Evolutionary conservation across 768 basidiomycete genomes (phyloP).

Genomic region (Pleurotus cornucopiae): DNA sequence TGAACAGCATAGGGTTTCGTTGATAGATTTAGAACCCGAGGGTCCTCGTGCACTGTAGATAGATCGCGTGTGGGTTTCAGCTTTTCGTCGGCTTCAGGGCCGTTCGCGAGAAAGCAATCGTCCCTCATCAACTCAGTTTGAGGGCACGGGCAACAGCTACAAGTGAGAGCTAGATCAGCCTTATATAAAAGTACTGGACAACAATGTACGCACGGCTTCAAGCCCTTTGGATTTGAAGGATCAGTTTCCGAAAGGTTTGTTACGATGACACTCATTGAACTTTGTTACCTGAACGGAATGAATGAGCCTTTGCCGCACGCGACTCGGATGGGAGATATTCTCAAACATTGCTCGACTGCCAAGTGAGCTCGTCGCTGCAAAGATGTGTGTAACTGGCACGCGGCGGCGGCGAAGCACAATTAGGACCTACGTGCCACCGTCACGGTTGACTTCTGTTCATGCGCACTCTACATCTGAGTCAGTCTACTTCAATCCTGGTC

Average conservation of each 20-base stretch:
- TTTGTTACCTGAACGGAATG: conserved; percentile 30
- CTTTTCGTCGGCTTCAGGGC: conserved; percentile 64
- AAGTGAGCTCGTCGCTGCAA: neutral
- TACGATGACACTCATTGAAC: conserved; percentile 45
- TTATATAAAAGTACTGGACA: no score
- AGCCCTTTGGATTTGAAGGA: conserved; percentile 38
- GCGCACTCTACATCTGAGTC: no score
- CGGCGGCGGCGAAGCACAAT: no score
- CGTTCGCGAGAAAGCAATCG: conserved; percentile 85
- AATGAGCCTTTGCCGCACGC: neutral
- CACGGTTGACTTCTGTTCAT: no score
- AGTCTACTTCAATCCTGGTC: no score
- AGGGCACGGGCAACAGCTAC: conserved; percentile 93
- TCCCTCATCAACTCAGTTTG: conserved; percentile 90
- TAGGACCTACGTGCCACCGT: no score
- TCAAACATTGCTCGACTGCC: conserved; percentile 26
- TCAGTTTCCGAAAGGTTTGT: conserved; percentile 68
- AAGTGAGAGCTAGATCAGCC: neutral
- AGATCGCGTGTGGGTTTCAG: conserved; percentile 76
- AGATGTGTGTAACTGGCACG: neutral
- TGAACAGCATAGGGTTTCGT: no score
- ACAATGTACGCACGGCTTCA: conserved; percentile 78
- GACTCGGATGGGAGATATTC: neutral
- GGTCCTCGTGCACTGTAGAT: conserved; percentile 86
- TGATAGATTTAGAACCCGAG: conserved; percentile 81